Evolutionary conservation across 2,329 filamentous ascomycete genomes (phyloP).

Genomic region (Daldinia sp.): DNA sequence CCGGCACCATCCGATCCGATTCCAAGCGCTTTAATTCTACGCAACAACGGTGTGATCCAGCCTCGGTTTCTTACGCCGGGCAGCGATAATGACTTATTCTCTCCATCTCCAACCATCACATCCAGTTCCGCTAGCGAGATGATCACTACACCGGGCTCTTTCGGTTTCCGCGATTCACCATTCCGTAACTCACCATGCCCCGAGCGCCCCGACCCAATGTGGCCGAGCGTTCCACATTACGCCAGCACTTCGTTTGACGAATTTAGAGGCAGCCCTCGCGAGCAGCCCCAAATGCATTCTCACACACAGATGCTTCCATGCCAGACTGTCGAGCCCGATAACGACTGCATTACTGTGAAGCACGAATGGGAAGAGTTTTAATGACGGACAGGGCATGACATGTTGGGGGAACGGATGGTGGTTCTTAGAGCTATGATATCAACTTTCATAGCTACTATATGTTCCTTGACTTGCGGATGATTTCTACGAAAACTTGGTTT

Average conservation of each 20-base stretch:
- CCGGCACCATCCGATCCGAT: constrained; percentile 46
- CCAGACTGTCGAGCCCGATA: constrained; percentile 42
- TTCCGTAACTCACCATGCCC: constrained; percentile 43
- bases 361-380: constrained; percentile 54
- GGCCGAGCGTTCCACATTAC: constrained; percentile 48
- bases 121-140: constrained; percentile 48
- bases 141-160: constrained; percentile 42
- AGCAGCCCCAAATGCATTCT: constrained; percentile 45
- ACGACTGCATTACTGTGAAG: constrained; percentile 47
- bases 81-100: constrained; percentile 58
- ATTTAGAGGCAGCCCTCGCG: constrained; percentile 46
- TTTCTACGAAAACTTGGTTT: constrained; percentile 1
- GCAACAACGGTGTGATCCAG: constrained; percentile 46
- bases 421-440: background rate
- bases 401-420: background rate
- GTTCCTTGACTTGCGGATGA: background rate
- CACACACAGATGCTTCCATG: constrained; percentile 42
- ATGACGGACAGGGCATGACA: constrained; percentile 65
- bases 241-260: constrained; percentile 51
- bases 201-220: constrained; percentile 42
- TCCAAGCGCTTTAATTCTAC: constrained; percentile 29
- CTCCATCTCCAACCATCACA: constrained; percentile 42
- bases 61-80: constrained; percentile 59
- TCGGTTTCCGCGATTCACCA: constrained; percentile 44
- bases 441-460: background rate